Base-by-base conservation (phyloP, 2,329 filamentous ascomycete genomes). In the Paraconiothyrium sp. region DNA sequence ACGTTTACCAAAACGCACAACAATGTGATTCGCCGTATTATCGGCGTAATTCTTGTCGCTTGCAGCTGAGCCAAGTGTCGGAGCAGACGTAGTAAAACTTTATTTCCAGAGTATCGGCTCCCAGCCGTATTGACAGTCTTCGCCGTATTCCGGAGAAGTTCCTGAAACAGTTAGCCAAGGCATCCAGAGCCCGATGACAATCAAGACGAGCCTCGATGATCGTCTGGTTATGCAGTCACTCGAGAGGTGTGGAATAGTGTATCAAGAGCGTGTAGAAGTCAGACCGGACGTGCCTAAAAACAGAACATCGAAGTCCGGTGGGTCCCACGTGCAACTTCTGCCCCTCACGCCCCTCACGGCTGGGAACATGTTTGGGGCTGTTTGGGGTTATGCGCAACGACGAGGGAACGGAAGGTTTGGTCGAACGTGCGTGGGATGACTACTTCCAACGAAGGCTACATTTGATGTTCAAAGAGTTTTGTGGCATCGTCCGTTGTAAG, bases 221-320 rank as follows among this genome's bases (percentile, higher is more conserved):
- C n/a, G 48, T 34, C 30, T 43, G 13, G 8, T 43, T 20, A 35
- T 46, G 52, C 39, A 35, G 27, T n/a, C 37, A 27, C 32, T 8
- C 16, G 27, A 32, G 22, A 22, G 48, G 43, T 56, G 14, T 37
- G 54, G 47, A 37, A 32, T 48, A 14, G 30, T 43, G 54, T 56
- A 56, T 56, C 54, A 47, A 20, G 27, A 37, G 37, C 52, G 52
- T 55, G 30, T 55, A 46, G 52, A 32, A 54, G 34, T 43, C 50
- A 27, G 50, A 30, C 20, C 35, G 35, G 16, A 55, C 24, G 39
- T 41, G 39, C 39, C 50, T 52, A 52, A 55, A 34, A 55, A 43
- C 54, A 43, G 30, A 48, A 20, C 16, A 34, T 43, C 24, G 22
- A 24, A 46, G 52, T 55, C 41, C 52, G 41, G 41, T 46, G 52